Conservation (phyloP, 2,329 filamentous ascomycete species). For the Cordyceps cicadae region DNA sequence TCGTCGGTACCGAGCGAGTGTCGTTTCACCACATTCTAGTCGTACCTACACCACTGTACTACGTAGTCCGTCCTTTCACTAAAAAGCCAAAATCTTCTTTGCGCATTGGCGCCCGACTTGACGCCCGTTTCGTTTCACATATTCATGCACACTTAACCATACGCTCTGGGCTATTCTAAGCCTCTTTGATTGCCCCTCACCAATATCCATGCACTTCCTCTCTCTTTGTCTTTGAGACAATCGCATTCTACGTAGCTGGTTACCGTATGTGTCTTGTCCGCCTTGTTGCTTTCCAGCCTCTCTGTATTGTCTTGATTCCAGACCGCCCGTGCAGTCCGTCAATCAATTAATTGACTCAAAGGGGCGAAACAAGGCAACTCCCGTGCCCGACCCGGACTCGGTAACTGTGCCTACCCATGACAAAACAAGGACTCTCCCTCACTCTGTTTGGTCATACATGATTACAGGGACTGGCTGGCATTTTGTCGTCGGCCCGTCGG, state of each 20-base stretch:
- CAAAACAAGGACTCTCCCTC: neutral
- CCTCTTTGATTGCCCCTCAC: neutral
- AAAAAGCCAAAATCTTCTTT: neutral
- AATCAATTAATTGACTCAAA: neutral
- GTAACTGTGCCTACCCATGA: neutral
- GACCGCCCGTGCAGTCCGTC: neutral
- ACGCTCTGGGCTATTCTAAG: neutral
- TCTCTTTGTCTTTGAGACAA: neutral
- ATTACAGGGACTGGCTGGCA: too few relatives aligned
- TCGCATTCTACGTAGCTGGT: neutral
- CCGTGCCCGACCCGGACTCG: neutral
- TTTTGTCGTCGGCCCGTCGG: neutral
- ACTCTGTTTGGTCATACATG: neutral
- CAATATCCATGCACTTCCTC: neutral
- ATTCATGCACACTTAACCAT: conserved; percentile 1
- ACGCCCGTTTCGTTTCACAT: conserved; percentile 10
- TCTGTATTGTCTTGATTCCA: neutral
- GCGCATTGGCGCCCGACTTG: conserved; percentile 2
- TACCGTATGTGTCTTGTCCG: neutral
- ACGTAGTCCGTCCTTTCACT: neutral
- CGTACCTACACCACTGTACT: neutral
- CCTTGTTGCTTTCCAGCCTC: neutral
- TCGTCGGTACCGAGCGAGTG: neutral
- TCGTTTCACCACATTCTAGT: too few relatives aligned
- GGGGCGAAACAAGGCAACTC: neutral